Evolutionary conservation across 164 flowering plant species (phyloP).

Genomic region (Cinnamomum chago): DNA sequence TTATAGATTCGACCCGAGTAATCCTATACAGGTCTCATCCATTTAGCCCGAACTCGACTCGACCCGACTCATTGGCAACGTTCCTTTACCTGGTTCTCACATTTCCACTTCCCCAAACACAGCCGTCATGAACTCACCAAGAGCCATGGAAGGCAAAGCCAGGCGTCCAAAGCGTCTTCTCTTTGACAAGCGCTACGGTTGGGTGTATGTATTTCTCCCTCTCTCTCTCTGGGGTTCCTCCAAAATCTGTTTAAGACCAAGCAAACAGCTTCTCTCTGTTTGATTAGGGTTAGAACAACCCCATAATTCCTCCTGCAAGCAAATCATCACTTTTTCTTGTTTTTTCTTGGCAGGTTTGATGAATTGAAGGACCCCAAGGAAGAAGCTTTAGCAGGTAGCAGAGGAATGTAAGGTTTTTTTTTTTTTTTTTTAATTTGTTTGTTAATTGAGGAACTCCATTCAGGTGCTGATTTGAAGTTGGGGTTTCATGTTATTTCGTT

Average conservation of each 20-base stretch:
- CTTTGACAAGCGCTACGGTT: constrained; percentile 58
- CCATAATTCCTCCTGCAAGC: background rate
- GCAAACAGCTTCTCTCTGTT: background rate
- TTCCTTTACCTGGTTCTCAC: too few species aligned
- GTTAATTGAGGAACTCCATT: too few species aligned
- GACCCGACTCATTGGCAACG: too few species aligned
- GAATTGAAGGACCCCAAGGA: constrained; percentile 58
- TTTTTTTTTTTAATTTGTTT: too few species aligned
- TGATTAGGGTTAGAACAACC: too few species aligned
- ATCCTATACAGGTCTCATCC: too few species aligned
- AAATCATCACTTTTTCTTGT: background rate
- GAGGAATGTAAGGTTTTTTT: constrained; percentile 44
- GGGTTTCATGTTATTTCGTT: background rate
- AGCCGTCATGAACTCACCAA: background rate
- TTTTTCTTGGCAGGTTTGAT: constrained; percentile 32
- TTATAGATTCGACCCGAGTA: too few species aligned
- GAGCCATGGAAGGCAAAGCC: background rate
- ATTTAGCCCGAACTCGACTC: too few species aligned
- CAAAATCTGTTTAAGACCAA: background rate
- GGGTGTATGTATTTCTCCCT: constrained; percentile 36
- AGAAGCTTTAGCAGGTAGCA: constrained; percentile 58
- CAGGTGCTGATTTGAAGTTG: too few species aligned
- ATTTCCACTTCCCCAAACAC: background rate
- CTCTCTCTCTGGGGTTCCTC: constrained; percentile 11
- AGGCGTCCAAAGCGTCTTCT: constrained; percentile 31